A percentile compares a stretch with the other conserved stretches of the same genome.
Evolutionary conservation across 1,284 basidiomycete species (phyloP).

Genomic region (Schizophyllum amplum): DNA sequence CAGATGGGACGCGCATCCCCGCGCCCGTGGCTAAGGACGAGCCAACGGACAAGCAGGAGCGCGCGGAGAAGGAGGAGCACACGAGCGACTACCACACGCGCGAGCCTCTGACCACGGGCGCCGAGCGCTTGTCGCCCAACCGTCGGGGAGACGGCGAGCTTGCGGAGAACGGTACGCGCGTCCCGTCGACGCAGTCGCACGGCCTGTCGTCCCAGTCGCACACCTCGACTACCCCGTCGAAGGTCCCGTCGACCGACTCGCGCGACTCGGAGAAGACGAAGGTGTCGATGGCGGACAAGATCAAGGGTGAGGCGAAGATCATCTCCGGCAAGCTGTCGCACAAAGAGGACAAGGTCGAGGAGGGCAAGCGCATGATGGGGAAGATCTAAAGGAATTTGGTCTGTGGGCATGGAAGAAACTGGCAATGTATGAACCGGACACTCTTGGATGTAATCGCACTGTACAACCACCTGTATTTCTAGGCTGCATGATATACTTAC

Average conservation of each 20-base stretch:
- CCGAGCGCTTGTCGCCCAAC: not conserved
- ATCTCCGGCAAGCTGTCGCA: conserved; percentile 41
- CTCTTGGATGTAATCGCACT: not conserved
- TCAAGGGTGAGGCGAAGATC: conserved; percentile 47
- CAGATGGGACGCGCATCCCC: not conserved
- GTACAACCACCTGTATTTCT: not conserved
- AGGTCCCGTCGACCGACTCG: not conserved
- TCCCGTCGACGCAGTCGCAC: not conserved
- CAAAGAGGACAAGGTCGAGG: conserved; percentile 39
- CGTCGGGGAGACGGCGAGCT: not conserved
- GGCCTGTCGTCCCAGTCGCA: too few relatives aligned
- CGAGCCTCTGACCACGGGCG: not conserved
- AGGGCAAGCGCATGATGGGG: conserved; percentile 32
- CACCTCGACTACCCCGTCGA: too few relatives aligned
- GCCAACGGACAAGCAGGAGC: too few relatives aligned
- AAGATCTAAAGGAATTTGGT: conserved; percentile 9
- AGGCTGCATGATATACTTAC: too few relatives aligned
- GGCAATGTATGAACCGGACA: not conserved
- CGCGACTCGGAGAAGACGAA: not conserved
- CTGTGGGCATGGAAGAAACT: not conserved
- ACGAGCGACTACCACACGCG: not conserved
- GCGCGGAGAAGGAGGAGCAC: not conserved
- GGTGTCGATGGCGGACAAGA: conserved; percentile 24
- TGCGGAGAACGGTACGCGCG: not conserved
- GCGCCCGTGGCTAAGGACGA: too few relatives aligned